Base-by-base conservation (phyloP, 2,329 filamentous ascomycete species). In the Colletotrichum euphorbiae region DNA sequence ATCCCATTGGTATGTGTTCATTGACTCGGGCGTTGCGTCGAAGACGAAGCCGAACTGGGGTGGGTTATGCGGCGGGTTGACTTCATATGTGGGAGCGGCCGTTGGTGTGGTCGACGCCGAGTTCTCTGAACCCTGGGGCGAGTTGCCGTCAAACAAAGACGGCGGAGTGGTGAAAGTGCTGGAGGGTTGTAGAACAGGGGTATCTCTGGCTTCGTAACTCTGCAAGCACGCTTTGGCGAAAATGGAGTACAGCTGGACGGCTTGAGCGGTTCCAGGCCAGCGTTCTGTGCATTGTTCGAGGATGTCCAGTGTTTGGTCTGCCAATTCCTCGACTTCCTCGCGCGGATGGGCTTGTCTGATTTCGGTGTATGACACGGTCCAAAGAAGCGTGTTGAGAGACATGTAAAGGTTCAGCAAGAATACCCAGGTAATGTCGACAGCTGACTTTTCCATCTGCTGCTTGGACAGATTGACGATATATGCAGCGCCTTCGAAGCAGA, bases 341-440 rank as follows among this genome's bases (percentile, higher is more conserved):
- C 90, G 88, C 4, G 86, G 78, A 76, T 97, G 91, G 17, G 87
- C 83, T 61, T 87, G 86, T 51, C 96, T 90, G 24, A 98, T 90
- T 71, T 95, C 91, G 3, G 91, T 86, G 75, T 97, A 98, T 1
- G 94, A 97, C 7, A 97, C 86, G 2, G 92, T 89, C 96, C 96
- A 99, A 1, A 99, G 85, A 56, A 98, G 87, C 5, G 93, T 94
- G 76, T 97, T 98, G 65, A 98, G 86, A 4, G 93, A 90, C 89
- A 97, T 96, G 81, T 97, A 98, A 45, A 98, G 86, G 19, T 91
- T 90, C 67, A 97, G 87, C 1, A 97, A 89, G 75, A 97, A 97
- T 48, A 97, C 91, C 95, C 95, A 98, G 1, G 94, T 98, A 69
- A 98, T 85, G 75, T 98, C 95, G 11, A 96, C 89, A 21, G 89